These are phyloP conservation scores for Ziziphus jujuba DNA, from an alignment of 306 rosid genomes.

Conservation along the genomic window DNA sequence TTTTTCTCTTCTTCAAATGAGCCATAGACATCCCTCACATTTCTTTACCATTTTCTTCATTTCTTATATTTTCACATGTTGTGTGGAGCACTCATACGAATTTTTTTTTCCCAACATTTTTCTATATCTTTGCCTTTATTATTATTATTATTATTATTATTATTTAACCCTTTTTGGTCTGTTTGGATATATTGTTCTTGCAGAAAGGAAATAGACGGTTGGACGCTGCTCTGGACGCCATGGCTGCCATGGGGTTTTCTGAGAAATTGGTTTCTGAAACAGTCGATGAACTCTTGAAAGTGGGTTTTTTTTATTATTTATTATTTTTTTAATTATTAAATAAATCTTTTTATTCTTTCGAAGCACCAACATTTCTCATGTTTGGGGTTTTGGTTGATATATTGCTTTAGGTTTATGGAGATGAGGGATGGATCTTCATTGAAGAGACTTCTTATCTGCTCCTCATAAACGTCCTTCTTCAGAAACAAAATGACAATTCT, in stretches of 20 bases:
- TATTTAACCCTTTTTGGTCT: neutral
- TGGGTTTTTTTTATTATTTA: conserved; percentile 15
- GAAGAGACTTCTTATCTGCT: conserved; percentile 46
- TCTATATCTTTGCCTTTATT: neutral
- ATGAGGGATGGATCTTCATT: conserved; percentile 50
- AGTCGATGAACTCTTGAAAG: conserved; percentile 37
- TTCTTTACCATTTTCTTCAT: too few relatives aligned
- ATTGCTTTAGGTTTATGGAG: conserved; percentile 48
- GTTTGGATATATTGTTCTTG: too few relatives aligned
- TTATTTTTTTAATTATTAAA: neutral
- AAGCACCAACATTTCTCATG: neutral
- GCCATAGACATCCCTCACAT: too few relatives aligned
- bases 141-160: too few relatives aligned
- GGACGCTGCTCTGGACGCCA: conserved; percentile 62
- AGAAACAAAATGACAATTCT: conserved; percentile 12
- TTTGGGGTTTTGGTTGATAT: neutral
- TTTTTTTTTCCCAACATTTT: neutral
- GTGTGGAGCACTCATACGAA: too few relatives aligned
- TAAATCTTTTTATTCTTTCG: too few relatives aligned
- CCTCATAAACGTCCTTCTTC: conserved; percentile 46
- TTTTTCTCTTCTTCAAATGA: too few relatives aligned
- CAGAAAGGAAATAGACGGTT: conserved; percentile 35
- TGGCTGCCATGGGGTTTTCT: conserved; percentile 42
- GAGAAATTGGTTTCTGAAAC: conserved; percentile 27
- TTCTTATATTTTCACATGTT: too few relatives aligned